Evolutionary conservation across 2,329 filamentous ascomycete genomes (phyloP).

Genomic region (Albophoma yamanashiensis): DNA sequence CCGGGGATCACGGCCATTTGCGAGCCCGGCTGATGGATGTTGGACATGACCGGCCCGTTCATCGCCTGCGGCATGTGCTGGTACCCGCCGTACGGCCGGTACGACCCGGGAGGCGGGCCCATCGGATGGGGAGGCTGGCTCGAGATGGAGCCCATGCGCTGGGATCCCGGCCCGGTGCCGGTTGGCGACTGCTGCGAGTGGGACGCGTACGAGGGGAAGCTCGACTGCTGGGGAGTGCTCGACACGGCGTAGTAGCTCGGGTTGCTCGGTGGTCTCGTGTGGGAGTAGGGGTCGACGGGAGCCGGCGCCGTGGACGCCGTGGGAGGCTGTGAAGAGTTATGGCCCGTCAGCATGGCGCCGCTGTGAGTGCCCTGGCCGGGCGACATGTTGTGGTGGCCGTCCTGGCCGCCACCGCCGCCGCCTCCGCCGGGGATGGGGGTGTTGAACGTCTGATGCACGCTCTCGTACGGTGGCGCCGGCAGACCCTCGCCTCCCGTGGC

Average conservation of each 20-base stretch:
- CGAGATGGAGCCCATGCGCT: slow-evolving; percentile 24
- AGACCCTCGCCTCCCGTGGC: slow-evolving; percentile 48
- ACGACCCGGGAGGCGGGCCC: slow-evolving; percentile 38
- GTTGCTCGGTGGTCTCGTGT: slow-evolving; percentile 41
- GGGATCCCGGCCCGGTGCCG: slow-evolving; percentile 24
- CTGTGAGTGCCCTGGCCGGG: slow-evolving; percentile 15
- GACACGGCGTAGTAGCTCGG: slow-evolving; percentile 50
- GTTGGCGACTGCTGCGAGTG: slow-evolving; percentile 36
- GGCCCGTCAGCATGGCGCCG: slow-evolving; percentile 14
- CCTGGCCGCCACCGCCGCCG: slow-evolving; percentile 27
- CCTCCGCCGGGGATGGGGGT: slow-evolving; percentile 41
- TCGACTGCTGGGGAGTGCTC: slow-evolving; percentile 33
- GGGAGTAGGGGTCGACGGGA: slow-evolving; percentile 45
- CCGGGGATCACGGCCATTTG: slow-evolving; percentile 61
- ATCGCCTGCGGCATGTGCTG: slow-evolving; percentile 47
- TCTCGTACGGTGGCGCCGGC: slow-evolving; percentile 56
- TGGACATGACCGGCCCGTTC: slow-evolving; percentile 62
- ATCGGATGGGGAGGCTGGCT: slow-evolving; percentile 15
- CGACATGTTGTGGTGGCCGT: slow-evolving; percentile 16
- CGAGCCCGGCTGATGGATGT: slow-evolving; percentile 61
- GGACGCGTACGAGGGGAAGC: slow-evolving; percentile 32
- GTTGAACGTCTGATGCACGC: slow-evolving; percentile 55
- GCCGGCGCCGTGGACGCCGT: slow-evolving; percentile 41
- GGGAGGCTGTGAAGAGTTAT: slow-evolving; percentile 29
- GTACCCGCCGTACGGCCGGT: slow-evolving; percentile 31